A percentile compares a stretch with the other conserved stretches of the same genome.
Evolutionary conservation across 768 basidiomycete species (phyloP).

Genomic region (Hebeloma cylindrosporum): DNA sequence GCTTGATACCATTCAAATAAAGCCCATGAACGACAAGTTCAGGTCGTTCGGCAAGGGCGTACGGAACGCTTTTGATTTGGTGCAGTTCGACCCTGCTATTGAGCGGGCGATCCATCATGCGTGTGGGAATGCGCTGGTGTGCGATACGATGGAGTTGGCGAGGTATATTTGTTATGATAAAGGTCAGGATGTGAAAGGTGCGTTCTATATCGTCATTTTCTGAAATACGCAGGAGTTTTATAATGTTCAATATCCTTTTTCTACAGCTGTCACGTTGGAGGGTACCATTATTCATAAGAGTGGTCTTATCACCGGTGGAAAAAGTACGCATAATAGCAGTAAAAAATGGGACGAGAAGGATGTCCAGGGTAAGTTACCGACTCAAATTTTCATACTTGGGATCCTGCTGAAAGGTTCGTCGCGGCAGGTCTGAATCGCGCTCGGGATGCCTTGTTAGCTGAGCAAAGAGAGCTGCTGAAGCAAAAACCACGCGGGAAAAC

Average conservation of each 20-base stretch:
- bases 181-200: slow-evolving; percentile 95
- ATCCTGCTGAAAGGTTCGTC: neutral
- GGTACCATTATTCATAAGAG: slow-evolving; percentile 98
- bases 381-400: neutral
- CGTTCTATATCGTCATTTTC: slow-evolving; percentile 19
- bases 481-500: slow-evolving; percentile 80
- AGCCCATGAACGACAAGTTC: slow-evolving; percentile 92
- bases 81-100: slow-evolving; percentile 77
- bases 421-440: slow-evolving; percentile 47
- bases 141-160: slow-evolving; percentile 94
- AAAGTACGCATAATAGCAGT: slow-evolving; percentile 68
- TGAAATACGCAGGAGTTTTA: slow-evolving; percentile 46
- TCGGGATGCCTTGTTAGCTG: slow-evolving; percentile 68
- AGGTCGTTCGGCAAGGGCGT: slow-evolving; percentile 89
- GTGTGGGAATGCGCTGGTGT: slow-evolving; percentile 92
- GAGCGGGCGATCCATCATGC: slow-evolving; percentile 97
- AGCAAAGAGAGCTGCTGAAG: slow-evolving; percentile 82
- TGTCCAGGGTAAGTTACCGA: slow-evolving; percentile 63
- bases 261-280: slow-evolving; percentile 88
- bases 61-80: slow-evolving; percentile 82
- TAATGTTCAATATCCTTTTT: slow-evolving; percentile 9
- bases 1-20: slow-evolving; percentile 95
- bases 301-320: slow-evolving; percentile 94
- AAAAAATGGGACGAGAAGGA: slow-evolving; percentile 97
- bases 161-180: slow-evolving; percentile 90